Base-by-base conservation (phyloP, 768 basidiomycete species). In the Sarcodon sp. region DNA sequence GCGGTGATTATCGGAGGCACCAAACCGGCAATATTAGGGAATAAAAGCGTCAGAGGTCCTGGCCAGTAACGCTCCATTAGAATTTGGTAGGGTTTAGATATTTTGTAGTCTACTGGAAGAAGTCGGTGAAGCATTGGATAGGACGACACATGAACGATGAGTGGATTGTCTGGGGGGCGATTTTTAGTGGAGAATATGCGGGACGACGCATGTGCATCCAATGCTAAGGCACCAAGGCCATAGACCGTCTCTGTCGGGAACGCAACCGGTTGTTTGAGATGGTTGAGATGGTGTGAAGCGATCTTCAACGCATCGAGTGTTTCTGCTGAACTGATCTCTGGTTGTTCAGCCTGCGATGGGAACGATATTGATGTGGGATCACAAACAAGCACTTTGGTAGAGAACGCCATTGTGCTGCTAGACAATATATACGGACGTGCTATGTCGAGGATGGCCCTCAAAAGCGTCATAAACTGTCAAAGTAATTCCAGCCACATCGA, bases 231-330 rank as follows among this genome's bases (percentile, higher is more conserved):
- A 31, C 87, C 96, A n/a, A 99, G 79, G 1, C 96, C 96, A 64
- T 98, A 99, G 9, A 99, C 96, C 0, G 96, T 98, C 65, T 99
- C 96, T 32, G 96, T 97, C 0, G 96, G 94, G 60, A 99, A 87
- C 0, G 83, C 93, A 48, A 98, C 84, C 16, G 76, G 70, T 49
- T 77, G 68, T 13, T 41, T 41, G 18, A 65, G 65, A 33, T 71
- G 55, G 43, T 70, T 63, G 6, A 87, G 72, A 48, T 75, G 70
- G 48, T 69, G 66, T 6, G 79, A 66, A 0, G 87, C 88, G 15
- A 60, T 57, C 44, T 70, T 59, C 51, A 90, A 66, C 15, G 81
- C 72, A 21, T 67, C 59, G 15, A 66, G 61, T 5, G 86, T 81
- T 47, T 72, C 68, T 16, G 63, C 56, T 33, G 70, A 76, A 6